Evolutionary conservation across 2,329 filamentous ascomycete genomes (phyloP), one percentile per base, ranked within the genome.

Genomic region (Epichloe uncinata): DNA sequence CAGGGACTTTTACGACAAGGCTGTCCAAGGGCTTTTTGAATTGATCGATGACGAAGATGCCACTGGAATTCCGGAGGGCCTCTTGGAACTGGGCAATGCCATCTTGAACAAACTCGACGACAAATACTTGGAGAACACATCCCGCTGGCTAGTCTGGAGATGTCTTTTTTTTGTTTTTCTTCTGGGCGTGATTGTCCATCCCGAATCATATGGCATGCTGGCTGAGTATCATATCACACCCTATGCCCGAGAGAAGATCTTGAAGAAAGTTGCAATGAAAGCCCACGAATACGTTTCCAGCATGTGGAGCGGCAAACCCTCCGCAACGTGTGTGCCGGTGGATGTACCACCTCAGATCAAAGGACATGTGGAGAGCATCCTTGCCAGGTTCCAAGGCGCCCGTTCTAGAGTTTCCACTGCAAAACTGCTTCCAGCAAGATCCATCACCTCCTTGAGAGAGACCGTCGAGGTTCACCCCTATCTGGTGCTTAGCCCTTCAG

Each of bases 111-210:
- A 89, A 59, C 72, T 95, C 52, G 82, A 87, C 55, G 75, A 75
- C 56, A 82, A 84, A 56, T 79, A 79, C 55, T 81, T 86, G 54
- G 82, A 85, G 56, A 81, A 79, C 57, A 88, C 88, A 38, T 81
- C 88, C 54, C 82, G 82, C 57, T 94, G 90, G 72, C 78, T 97
- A 56, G 82, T 96, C 55, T 87, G 84, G 59, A 85, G 90, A 62
- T 98, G 91, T 82, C 82, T 96, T 95, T 97, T 95, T 96, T 85
- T 88, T 54, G 84, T 84, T 47, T 96, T 93, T 66, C 73, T 97
- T 36, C 77, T 87, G 44, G 84, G 85, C 58, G 84, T 88, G 48
- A 79, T 97, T 60, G 86, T 88, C 45, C 86, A 93, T 60, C 93
- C 93, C 11, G 93, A 98, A 75, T 89, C 76, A 48, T 76, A 81